Conservation (phyloP, 495 filamentous ascomycete species). For the Neurospora intermedia region DNA sequence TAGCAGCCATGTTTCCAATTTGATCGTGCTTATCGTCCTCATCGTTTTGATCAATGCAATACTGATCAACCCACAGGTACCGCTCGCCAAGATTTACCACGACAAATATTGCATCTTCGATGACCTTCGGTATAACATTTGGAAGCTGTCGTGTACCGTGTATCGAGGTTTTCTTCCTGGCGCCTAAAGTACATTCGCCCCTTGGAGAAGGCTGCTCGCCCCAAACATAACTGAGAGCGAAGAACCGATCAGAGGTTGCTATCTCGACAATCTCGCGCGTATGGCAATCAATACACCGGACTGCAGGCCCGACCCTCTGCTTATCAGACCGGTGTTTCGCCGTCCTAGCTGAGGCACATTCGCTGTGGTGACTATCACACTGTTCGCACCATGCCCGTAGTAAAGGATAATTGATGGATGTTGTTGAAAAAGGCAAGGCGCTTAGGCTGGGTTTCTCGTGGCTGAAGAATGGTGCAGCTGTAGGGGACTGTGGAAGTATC, state of each 20-base stretch:
- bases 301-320: neutral
- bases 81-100: neutral
- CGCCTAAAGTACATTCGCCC: neutral
- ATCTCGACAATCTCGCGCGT: neutral
- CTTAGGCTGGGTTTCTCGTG: accelerated
- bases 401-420: neutral
- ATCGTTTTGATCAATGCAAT: slow-evolving; percentile 6
- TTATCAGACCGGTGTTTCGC: neutral
- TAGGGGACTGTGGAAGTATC: neutral
- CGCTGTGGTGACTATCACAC: neutral
- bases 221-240: neutral
- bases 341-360: neutral
- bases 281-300: neutral
- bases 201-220: neutral
- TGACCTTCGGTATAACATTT: neutral
- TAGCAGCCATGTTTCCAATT: neutral
- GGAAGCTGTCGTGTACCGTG: neutral
- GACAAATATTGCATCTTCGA: slow-evolving; percentile 1
- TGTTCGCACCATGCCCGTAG: neutral
- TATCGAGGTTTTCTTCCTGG: neutral
- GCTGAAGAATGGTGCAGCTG: neutral
- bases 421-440: neutral
- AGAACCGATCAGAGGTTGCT: accelerated
- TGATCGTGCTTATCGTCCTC: neutral
- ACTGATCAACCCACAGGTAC: slow-evolving; percentile 7